Conservation (phyloP, 1,284 basidiomycete genomes). For the Moesziomyces antarcticus region DNA sequence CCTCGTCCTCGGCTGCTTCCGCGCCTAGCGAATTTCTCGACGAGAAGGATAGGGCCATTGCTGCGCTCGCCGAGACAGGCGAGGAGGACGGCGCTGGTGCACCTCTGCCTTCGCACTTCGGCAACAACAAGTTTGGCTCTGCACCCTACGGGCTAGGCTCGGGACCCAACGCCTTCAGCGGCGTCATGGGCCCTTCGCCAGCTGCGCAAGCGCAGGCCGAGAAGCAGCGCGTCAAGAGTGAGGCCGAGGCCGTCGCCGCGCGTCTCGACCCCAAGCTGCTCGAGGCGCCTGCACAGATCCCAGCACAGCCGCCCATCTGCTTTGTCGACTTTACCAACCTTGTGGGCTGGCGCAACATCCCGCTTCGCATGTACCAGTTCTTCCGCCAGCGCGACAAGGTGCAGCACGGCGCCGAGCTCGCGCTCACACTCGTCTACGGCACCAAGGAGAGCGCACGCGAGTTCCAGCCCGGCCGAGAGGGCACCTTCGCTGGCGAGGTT, state of each 20-base stretch:
- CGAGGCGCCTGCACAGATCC: conserved; percentile 74
- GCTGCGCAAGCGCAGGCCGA: conserved; percentile 44
- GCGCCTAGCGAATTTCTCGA: conserved; percentile 40
- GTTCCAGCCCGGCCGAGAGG: conserved; percentile 69
- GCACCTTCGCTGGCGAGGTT: conserved; percentile 27
- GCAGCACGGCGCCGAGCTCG: conserved; percentile 81
- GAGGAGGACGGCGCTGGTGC: conserved; percentile 50
- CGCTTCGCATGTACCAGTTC: conserved; percentile 88
- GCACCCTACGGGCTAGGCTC: conserved; percentile 34
- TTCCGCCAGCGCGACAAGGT: conserved; percentile 90
- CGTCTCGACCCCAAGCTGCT: conserved; percentile 62
- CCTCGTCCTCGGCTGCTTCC: conserved; percentile 12
- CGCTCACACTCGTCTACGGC: conserved; percentile 78
- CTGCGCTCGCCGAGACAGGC: conserved; percentile 27
- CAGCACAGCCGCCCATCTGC: conserved; percentile 83
- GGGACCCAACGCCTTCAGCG: conserved; percentile 33
- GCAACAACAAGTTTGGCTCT: conserved; percentile 22
- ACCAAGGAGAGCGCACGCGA: conserved; percentile 72
- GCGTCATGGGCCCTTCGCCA: conserved; percentile 32
- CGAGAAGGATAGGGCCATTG: conserved; percentile 38
- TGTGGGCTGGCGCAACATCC: conserved; percentile 87
- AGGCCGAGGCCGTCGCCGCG: conserved; percentile 51
- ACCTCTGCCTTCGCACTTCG: conserved; percentile 37
- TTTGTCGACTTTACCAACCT: conserved; percentile 88
- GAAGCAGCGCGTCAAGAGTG: conserved; percentile 28